Evolutionary conservation across 164 flowering plant species (phyloP), one percentile per base, ranked within the genome.

Genomic region (Cinnamomum micranthum): DNA sequence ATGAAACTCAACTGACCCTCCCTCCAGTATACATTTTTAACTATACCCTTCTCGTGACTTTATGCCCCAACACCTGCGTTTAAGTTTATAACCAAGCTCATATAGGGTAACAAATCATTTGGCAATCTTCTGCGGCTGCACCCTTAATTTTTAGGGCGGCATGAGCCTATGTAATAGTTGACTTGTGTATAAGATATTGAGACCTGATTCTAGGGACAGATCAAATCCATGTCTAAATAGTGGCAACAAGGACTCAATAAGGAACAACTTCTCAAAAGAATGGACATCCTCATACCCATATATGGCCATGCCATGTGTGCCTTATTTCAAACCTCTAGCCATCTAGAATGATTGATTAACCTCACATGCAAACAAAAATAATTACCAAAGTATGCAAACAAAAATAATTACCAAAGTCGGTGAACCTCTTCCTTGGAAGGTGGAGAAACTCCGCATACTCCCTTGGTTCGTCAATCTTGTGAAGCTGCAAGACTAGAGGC

Each of bases 391-490:
- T 94, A 25, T 17, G 69, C n/a, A 7, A 17, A 9, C n/a, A 66
- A 20, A 65, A 47, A 70, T 13, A 66, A 27, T 58, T 83, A 94
- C 98, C 91, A 81, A 92, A 94, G 83, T 94, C 97, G 66, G 92
- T 88, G 80, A 90, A 91, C 69, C 86, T 86, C 80, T 88, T 91
- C 79, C 90, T 86, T 10, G 93, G 94, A 22, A 85, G 89, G 79
- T 94, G 98, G 55, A 92, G 86, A 74, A 94, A 94, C 83, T 94
- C 98, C 1, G 97, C 98, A 81, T 91, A 92, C 81, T 94, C 98
- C 78, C 93, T 83, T 31, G 93, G 92, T 71, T 90, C 94, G 5
- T 89, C 94, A 70, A 84, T 81, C 81, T 91, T 93, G 77, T 92
- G 93, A 65, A 92, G 92, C 83, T 94, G 98, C 77, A 94, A 76